These are phyloP conservation scores for Penicillium sp. DNA, from an alignment of 2,329 filamentous ascomycete genomes.

Conservation along the genomic window DNA sequence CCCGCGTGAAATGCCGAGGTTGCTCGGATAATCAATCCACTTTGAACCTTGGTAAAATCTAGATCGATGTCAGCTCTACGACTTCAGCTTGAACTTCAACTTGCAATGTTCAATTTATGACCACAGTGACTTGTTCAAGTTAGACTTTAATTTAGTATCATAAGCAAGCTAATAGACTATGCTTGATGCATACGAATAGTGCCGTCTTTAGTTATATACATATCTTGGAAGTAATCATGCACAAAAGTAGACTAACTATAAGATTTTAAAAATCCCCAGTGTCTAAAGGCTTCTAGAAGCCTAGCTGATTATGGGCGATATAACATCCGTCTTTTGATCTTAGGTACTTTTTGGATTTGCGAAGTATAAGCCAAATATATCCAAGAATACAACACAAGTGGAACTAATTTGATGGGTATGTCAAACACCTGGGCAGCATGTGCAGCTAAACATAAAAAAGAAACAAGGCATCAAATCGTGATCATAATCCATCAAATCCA, in stretches of 20 bases:
- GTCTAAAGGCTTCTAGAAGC: no score
- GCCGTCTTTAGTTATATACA: no score
- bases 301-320: no score
- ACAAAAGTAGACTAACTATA: no score
- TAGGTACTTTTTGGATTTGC: no score
- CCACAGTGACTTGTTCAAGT: no score
- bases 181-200: no score
- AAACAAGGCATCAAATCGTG: background rate
- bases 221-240: no score
- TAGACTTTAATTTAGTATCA: no score
- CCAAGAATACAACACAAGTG: background rate
- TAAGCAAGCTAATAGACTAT: no score
- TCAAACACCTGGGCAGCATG: background rate
- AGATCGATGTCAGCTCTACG: background rate
- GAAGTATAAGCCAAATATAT: background rate
- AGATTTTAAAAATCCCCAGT: no score
- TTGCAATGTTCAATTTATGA: background rate
- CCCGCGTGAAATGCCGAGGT: conserved; percentile 26
- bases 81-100: background rate
- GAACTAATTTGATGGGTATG: background rate
- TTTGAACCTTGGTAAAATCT: background rate
- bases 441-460: background rate
- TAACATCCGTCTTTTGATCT: no score
- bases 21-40: conserved; percentile 14
- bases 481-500: background rate